Evolutionary conservation across 305 asterid species (phyloP).

Genomic region (Withania somnifera): DNA sequence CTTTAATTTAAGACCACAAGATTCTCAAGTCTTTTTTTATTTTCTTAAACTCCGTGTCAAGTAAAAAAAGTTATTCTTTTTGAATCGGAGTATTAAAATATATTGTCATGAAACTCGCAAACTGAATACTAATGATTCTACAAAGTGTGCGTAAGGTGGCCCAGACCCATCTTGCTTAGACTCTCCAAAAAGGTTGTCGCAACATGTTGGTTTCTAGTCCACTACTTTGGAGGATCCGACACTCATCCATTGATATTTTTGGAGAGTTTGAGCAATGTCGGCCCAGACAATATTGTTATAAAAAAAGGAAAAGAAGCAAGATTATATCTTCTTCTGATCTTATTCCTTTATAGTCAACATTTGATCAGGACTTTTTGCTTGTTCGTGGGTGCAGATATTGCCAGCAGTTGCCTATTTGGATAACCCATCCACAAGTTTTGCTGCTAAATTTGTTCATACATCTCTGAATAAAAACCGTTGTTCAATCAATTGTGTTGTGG

Average conservation of each 20-base stretch:
- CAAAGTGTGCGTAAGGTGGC: background rate
- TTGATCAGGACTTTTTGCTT: background rate
- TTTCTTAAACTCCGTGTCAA: too few relatives aligned
- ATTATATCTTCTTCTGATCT: background rate
- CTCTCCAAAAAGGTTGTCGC: too few relatives aligned
- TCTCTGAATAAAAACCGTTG: conserved; percentile 92
- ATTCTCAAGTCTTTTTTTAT: too few relatives aligned
- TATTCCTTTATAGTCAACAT: background rate
- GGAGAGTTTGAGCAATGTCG: too few relatives aligned
- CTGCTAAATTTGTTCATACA: conserved; percentile 94
- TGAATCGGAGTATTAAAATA: too few relatives aligned
- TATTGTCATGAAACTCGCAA: background rate
- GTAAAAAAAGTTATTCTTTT: too few relatives aligned
- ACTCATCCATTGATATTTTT: too few relatives aligned
- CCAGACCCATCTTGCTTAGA: too few relatives aligned
- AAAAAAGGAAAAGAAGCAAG: background rate
- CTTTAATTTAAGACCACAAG: too few relatives aligned
- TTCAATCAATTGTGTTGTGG: conserved; percentile 86
- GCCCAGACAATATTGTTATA: background rate
- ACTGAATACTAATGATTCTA: background rate
- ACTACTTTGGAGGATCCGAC: too few relatives aligned
- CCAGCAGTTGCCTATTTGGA: conserved; percentile 74
- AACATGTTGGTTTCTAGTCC: too few relatives aligned
- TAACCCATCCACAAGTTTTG: conserved; percentile 92
- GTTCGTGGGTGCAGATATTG: conserved; percentile 61